Conservation (phyloP, 805 yeast genomes). For the Saccharomycopsis synnaedendra region DNA sequence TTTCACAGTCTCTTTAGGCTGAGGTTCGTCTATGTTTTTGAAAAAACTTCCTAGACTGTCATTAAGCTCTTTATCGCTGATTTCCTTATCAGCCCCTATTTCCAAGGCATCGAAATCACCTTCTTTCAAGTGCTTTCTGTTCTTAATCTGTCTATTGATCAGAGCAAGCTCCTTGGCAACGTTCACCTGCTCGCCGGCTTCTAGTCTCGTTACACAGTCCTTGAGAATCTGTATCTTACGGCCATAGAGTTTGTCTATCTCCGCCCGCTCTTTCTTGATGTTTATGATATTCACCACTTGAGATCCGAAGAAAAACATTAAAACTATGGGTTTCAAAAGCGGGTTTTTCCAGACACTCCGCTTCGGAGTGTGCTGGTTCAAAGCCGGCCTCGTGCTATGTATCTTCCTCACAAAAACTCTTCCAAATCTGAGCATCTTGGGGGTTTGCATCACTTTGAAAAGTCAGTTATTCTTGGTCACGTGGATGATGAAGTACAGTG, state of each 20-base stretch:
- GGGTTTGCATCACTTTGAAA: too few relatives aligned
- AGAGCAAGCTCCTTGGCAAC: slow-evolving; percentile 28
- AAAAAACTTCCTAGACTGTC: background rate
- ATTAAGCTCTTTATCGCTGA: background rate
- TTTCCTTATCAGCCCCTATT: background rate
- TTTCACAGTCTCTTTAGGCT: slow-evolving; percentile 6
- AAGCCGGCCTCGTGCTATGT: background rate
- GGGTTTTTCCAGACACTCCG: slow-evolving; percentile 12
- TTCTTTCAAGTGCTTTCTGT: slow-evolving; percentile 8
- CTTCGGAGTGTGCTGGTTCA: background rate
- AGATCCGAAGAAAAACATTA: slow-evolving; percentile 34
- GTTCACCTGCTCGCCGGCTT: slow-evolving; percentile 29
- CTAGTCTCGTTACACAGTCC: slow-evolving; percentile 27
- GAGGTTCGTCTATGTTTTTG: background rate
- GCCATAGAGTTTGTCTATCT: slow-evolving; percentile 27
- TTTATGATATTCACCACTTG: slow-evolving; percentile 35
- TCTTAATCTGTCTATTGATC: slow-evolving; percentile 14
- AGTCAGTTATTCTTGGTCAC: too few relatives aligned
- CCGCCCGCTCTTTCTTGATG: slow-evolving; percentile 28
- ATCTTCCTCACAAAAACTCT: background rate
- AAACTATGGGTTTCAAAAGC: slow-evolving; percentile 28
- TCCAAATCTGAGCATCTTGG: background rate
- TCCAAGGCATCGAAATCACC: slow-evolving; percentile 12
- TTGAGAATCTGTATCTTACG: slow-evolving; percentile 28
- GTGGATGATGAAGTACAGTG: too few relatives aligned